Evolutionary conservation across 1,284 basidiomycete species (phyloP).

Genomic region (Tremellales sp.): DNA sequence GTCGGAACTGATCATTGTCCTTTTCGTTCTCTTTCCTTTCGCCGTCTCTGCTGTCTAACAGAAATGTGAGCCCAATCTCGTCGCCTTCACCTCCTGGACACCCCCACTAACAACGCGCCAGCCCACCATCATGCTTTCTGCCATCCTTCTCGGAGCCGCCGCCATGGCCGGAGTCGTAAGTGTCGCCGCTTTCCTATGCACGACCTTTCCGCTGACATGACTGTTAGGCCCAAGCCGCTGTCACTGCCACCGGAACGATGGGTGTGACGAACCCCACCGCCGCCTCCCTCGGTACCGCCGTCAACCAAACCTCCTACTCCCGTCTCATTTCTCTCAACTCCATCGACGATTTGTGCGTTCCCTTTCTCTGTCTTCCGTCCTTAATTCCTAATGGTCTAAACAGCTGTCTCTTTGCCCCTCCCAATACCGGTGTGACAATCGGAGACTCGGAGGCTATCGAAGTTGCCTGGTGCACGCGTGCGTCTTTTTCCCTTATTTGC

Average conservation of each 20-base stretch:
- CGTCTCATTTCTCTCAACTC: slow-evolving; percentile 47
- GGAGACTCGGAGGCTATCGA: slow-evolving; percentile 54
- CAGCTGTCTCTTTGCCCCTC: slow-evolving; percentile 54
- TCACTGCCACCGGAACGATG: slow-evolving; percentile 45
- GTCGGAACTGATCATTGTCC: background rate
- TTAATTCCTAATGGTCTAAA: background rate
- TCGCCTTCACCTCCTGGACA: too few relatives aligned
- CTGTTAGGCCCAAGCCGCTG: slow-evolving; percentile 35
- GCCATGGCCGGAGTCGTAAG: slow-evolving; percentile 30
- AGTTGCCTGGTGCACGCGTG: slow-evolving; percentile 56
- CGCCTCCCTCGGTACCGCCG: slow-evolving; percentile 35
- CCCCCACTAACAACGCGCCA: too few relatives aligned
- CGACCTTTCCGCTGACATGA: background rate
- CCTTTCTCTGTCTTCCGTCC: background rate
- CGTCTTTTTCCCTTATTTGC: slow-evolving; percentile 8
- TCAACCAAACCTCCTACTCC: slow-evolving; percentile 47
- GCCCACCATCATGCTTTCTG: slow-evolving; percentile 29
- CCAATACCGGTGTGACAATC: slow-evolving; percentile 46
- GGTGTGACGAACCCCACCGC: slow-evolving; percentile 41
- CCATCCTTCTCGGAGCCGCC: slow-evolving; percentile 21
- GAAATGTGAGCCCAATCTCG: background rate
- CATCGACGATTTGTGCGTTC: slow-evolving; percentile 45
- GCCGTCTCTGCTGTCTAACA: background rate
- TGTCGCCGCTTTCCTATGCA: background rate
- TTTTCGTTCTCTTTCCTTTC: background rate